A percentile compares a stretch with the other conserved stretches of the same genome.
phyloP scores from a whole-genome alignment of 2,329 filamentous ascomycete species.

The Hypoxylon sp. region DNA sequence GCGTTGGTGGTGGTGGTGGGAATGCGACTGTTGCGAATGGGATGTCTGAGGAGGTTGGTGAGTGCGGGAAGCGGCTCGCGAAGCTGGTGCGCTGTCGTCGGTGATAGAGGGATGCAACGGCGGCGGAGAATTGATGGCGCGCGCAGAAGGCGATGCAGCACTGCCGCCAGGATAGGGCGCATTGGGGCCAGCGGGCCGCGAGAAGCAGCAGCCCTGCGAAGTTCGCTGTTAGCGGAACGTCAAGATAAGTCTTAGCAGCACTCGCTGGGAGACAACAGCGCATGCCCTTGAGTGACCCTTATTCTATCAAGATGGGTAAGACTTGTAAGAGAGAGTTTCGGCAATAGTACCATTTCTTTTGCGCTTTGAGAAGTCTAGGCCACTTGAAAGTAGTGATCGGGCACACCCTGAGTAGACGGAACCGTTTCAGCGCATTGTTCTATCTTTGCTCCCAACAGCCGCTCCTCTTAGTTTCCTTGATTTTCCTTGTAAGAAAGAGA shows the following conservation, averaged over 20 bases:
- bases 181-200: constrained; percentile 65
- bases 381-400: constrained; percentile 29
- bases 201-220: constrained; percentile 71
- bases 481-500: background rate
- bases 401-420: constrained; percentile 22
- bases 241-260: constrained; percentile 7
- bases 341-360: constrained; percentile 43
- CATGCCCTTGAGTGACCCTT: background rate
- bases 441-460: background rate
- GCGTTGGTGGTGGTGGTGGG: constrained; percentile 30
- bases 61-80: constrained; percentile 39
- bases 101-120: constrained; percentile 55
- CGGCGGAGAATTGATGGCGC: constrained; percentile 65
- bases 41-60: constrained; percentile 32
- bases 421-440: constrained; percentile 38
- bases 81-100: constrained; percentile 49
- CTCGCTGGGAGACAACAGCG: constrained; percentile 5
- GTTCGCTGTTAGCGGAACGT: constrained; percentile 17
- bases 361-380: constrained; percentile 21
- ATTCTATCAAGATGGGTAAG: background rate
- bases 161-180: constrained; percentile 67
- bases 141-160: constrained; percentile 65
- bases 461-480: constrained; percentile 4
- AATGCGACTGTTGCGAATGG: constrained; percentile 38
- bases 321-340: constrained; percentile 1